phyloP scores from a whole-genome alignment of 1,284 basidiomycete genomes.

The Austropuccinia psidii region DNA sequence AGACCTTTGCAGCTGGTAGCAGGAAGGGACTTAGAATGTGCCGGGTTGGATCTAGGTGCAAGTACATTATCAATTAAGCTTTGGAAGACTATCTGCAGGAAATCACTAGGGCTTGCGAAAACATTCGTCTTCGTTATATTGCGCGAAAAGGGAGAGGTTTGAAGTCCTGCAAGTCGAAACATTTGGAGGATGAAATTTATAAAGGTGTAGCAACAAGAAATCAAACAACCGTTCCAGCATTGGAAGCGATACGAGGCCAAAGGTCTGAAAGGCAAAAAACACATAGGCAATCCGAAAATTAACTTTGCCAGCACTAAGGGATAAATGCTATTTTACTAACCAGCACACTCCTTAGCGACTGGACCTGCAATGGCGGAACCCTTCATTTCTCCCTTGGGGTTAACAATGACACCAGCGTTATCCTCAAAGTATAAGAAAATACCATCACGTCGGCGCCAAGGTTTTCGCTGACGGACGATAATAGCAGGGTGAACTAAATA shows the following conservation, averaged over 20 bases:
- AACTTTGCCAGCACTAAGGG: not conserved
- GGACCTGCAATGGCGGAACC: constrained; percentile 97
- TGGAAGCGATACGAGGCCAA: constrained; percentile 96
- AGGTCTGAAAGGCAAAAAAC: constrained; percentile 67
- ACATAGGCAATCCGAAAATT: not conserved
- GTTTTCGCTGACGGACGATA: constrained; percentile 94
- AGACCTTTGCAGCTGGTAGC: too few species aligned
- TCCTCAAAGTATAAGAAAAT: constrained; percentile 99
- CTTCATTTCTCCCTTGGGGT: constrained; percentile 99
- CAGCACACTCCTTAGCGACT: constrained; percentile 88
- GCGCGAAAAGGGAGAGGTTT: too few species aligned
- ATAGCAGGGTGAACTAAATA: constrained; percentile 86
- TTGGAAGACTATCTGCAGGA: too few species aligned
- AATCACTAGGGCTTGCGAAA: too few species aligned
- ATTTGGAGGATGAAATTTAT: too few species aligned
- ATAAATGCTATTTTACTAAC: constrained; percentile 46
- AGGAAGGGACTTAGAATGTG: too few species aligned
- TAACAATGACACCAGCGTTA: constrained; percentile 90
- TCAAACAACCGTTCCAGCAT: constrained; percentile 93
- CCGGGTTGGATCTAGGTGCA: too few species aligned
- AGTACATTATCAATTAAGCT: too few species aligned
- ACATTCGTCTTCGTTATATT: too few species aligned
- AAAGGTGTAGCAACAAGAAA: too few species aligned
- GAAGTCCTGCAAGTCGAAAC: too few species aligned
- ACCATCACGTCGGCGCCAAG: constrained; percentile 95